Evolutionary conservation across 2,329 filamentous ascomycete species (phyloP).

Genomic region (Fusarium sp.): DNA sequence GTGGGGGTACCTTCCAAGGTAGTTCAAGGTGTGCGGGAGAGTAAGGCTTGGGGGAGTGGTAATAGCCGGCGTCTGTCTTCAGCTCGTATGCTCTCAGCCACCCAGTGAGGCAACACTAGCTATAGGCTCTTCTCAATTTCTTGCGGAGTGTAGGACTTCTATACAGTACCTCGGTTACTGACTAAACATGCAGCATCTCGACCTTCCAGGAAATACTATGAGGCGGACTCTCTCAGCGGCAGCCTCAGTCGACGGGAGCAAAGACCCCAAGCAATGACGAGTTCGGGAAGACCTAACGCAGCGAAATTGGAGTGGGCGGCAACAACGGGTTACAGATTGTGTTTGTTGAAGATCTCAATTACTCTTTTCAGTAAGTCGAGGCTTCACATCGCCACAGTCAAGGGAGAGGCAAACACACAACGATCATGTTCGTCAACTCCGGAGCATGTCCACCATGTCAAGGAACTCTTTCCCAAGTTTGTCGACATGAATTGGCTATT

Average conservation of each 20-base stretch:
- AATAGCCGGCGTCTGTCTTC: background rate
- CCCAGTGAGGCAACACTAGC: background rate
- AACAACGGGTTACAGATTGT: slow-evolving; percentile 27
- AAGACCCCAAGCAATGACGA: slow-evolving; percentile 4
- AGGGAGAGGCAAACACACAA: background rate
- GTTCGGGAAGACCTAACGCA: slow-evolving; percentile 20
- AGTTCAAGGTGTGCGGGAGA: background rate
- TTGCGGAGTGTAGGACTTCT: background rate
- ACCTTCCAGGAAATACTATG: background rate
- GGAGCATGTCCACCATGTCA: background rate
- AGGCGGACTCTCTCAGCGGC: background rate
- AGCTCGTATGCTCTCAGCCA: background rate
- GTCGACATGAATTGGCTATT: slow-evolving; percentile 5
- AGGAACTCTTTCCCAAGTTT: background rate
- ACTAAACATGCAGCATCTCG: slow-evolving; percentile 8
- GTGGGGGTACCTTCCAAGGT: background rate
- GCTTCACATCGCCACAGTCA: background rate
- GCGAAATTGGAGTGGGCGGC: slow-evolving; percentile 27
- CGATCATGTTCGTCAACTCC: background rate
- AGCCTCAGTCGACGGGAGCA: background rate
- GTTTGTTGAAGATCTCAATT: slow-evolving; percentile 21
- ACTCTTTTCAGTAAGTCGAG: background rate
- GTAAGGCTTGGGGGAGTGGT: background rate
- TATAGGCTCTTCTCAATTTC: background rate
- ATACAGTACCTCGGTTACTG: background rate